Base-by-base conservation (phyloP, 2,329 filamentous ascomycete species). In the Nemania sp. region DNA sequence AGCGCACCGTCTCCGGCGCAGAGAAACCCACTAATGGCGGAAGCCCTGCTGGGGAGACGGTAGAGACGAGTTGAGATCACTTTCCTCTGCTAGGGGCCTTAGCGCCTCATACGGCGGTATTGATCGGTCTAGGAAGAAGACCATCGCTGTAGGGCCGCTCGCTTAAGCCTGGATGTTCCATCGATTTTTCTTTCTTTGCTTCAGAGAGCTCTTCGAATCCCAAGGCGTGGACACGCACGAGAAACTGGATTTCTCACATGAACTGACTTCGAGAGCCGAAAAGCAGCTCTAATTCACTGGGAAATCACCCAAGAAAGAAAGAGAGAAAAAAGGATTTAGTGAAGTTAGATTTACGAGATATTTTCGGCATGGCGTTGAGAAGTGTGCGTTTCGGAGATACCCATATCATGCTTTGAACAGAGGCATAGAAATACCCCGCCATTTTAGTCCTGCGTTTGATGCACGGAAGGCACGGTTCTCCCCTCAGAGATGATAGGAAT, bases 1-100 rank as follows among this genome's bases (percentile, higher is more conserved):
- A 60, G 55, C 55, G 53, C 10, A 59, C 58, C 20, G 57, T 29
- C 34, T 60, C 60, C 18, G 59, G 52, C 9, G 40, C 29, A 4
- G 57, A 65, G 46, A 56, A 50, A 25, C 15, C 35, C 11, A 37
- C 32, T n/a, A n/a, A 39, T 51, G 21, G n/a, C 2, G 37, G n/a
- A 37, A 12, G 25, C 3, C 1, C n/a, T 15, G 40, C 20, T 6
- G 29, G 17, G 25, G 25, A 29, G n/a, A 43, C 29, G 20, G 15
- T 4, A 12, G 34, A 25, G 40, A 42, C 20, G 12, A 12, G 29
- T 17, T 34, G 29, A 51, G 29, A 6, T 39, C 7, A 12, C 15
- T 18, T 5, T 10, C 18, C 13, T 29, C 17, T 20, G 20, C 17
- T 43, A 43, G 40, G 20, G 6, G 17, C 40, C 20, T 20, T 1